Conservation (phyloP, 768 basidiomycete species). For the Xerocomus spinulosus region DNA sequence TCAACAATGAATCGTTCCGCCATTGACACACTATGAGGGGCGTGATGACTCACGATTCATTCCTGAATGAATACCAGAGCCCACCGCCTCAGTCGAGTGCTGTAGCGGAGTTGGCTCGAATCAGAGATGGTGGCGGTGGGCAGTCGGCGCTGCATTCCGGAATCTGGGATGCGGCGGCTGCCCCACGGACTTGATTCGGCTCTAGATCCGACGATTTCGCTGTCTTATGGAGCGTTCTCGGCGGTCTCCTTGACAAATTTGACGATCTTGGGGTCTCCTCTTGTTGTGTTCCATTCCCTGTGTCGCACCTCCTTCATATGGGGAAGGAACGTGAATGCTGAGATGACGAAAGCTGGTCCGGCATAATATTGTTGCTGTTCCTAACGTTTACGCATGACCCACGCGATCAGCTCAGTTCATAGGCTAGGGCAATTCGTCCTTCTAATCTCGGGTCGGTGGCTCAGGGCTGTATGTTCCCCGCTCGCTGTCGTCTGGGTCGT, state of each 20-base stretch:
- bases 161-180: constrained; percentile 13
- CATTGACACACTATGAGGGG: no score
- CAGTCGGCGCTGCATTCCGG: constrained; percentile 11
- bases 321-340: not conserved
- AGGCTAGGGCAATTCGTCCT: not conserved
- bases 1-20: constrained; percentile 9
- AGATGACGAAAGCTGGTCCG: constrained; percentile 2
- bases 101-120: constrained; percentile 15
- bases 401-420: constrained; percentile 15
- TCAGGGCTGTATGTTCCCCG: no score
- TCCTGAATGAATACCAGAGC: constrained; percentile 3
- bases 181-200: constrained; percentile 9
- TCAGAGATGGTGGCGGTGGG: constrained; percentile 10
- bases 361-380: not conserved
- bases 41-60: constrained; percentile 10
- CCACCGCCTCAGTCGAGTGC: constrained; percentile 9
- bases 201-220: constrained; percentile 18
- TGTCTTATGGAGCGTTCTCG: not conserved
- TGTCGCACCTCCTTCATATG: constrained; percentile 4
- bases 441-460: no score
- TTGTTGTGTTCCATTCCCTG: constrained; percentile 18
- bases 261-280: constrained; percentile 18
- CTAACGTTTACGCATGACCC: constrained; percentile 10
- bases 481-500: no score
- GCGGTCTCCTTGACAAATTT: not conserved